Base-by-base conservation (phyloP, 2,329 filamentous ascomycete genomes). In the Ascochyta clinopodiicola region DNA sequence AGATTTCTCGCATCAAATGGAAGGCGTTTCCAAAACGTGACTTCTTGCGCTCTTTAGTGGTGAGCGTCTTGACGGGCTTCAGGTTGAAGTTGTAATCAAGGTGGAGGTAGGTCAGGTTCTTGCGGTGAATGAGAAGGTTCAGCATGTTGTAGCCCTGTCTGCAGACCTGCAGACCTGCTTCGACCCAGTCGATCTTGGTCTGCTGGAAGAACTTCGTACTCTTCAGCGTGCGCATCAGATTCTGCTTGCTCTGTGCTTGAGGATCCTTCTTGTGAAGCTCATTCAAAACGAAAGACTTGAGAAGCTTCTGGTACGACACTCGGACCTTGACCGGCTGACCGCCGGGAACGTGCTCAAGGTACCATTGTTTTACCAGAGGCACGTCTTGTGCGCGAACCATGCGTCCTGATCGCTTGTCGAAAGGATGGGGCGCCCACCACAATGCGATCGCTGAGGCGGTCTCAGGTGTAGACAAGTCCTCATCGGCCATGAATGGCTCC, bases 161-260 rank as follows among this genome's bases (percentile, higher is more conserved):
- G 75, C 95, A 99, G 59, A 99, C 95, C 79, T 99, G 96, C 71
- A 99, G 84, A 79, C 96, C 95, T 67, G 96, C 95, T 80, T 99
- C 95, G 37, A 99, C 95, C 95, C 95, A 99, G 75, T 99, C 95
- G 61, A 99, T 98, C 8, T 92, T 96, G 3, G 95, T 99, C 77
- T 98, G 95, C 77, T 99, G 96, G 84, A 99, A 99, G 80, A 99
- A 99, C 72, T 99, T 99, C 43, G 95, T 99, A 65, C 92, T 88
- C 78, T 97, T 98, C 63, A 99, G 78, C 8, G 92, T 96, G 67
- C 87, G 87, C 74, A 98, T 85, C 54, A 99, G 79, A 69, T 96
- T 92, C 71, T 99, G 95, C 74, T 94, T 96, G 80, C 93, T 96
- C 65, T 96, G 88, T 4, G 95, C 91, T 81, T 99, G 98, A 6